Evolutionary conservation across 75 land plant species (phyloP), one percentile per base, ranked within the genome.

Genomic region (Azolla pinnata): DNA sequence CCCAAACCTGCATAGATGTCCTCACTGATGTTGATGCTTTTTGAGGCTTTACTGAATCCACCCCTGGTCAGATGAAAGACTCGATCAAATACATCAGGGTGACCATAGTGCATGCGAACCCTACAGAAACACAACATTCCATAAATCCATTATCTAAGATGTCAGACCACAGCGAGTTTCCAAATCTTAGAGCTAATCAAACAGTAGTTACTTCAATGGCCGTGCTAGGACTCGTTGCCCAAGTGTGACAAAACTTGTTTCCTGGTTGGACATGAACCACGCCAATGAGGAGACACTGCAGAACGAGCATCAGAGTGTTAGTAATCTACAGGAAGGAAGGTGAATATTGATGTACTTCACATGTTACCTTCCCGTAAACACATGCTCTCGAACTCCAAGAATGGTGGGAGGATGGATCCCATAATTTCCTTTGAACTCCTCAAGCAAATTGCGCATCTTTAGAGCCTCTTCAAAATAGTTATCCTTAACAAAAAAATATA

Each of bases 61-160:
- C 93, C 93, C 18, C 93, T 54, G 31, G 93, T 74, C 33, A 88
- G 74, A 45, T 88, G 93, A 48, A 88, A 88, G 57, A 88, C 47
- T 59, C 95, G 66, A 63, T 88, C 90, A 67, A 88, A 88, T 18
- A 88, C 95, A 82, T 88, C 95, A 61, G 95, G 95, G 72, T 88
- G 95, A 2, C 92, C 95, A 75, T 88, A 88, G 63, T 88, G 95
- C 95, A 88, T 88, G 16, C 95, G 80, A 4, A 85, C 85, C 77
- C 93, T 85, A 62, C 59, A 46, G 21, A 17, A 46, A 46, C 12
- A 46, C 3, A 17, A 46, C 14, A 38, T 14, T 14, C 14, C 42
- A 7, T n/a, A n/a, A n/a, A n/a, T n/a, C n/a, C n/a, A n/a, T n/a
- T n/a, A n/a, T n/a, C n/a, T n/a, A n/a, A n/a, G n/a, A n/a, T n/a